Percentiles rank a stretch among this genome's conserved stretches.
phyloP scores from a whole-genome alignment of 2,329 filamentous ascomycete genomes.

The Endoconidiophora laricicola region DNA sequence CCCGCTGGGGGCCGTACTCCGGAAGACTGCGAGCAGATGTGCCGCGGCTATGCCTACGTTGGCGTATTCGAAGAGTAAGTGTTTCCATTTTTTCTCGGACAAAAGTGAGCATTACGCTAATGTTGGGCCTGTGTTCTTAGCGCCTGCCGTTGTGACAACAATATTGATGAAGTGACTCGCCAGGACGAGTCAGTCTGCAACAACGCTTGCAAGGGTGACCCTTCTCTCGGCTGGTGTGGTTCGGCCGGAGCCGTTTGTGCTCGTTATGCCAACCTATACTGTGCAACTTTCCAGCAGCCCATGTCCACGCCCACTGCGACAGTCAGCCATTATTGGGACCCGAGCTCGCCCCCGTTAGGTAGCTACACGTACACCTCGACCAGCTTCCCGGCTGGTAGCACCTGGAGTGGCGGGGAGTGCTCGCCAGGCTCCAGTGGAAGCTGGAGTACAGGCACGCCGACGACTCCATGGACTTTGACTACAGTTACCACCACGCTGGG shows the following conservation, averaged over 20 bases:
- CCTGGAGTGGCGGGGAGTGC: not conserved
- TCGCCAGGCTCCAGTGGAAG: not conserved
- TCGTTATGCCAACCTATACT: constrained; percentile 12
- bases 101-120: not conserved
- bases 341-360: not conserved
- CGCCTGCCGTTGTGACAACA: constrained; percentile 12
- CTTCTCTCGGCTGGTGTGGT: constrained; percentile 11
- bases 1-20: constrained; percentile 12
- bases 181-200: constrained; percentile 12
- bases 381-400: not conserved
- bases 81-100: not conserved
- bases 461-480: constrained; percentile 3
- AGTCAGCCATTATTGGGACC: not conserved
- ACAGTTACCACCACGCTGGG: constrained; percentile 10
- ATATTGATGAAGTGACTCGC: constrained; percentile 8
- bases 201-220: constrained; percentile 12
- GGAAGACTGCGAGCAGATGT: constrained; percentile 13
- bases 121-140: not conserved
- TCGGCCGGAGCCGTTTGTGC: constrained; percentile 5
- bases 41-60: constrained; percentile 12
- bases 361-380: constrained; percentile 7
- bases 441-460: not conserved
- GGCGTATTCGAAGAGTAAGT: constrained; percentile 13
- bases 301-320: not conserved
- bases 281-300: constrained; percentile 2